Conservation (phyloP, 805 yeast genomes). For the Hanseniaspora singularis region DNA sequence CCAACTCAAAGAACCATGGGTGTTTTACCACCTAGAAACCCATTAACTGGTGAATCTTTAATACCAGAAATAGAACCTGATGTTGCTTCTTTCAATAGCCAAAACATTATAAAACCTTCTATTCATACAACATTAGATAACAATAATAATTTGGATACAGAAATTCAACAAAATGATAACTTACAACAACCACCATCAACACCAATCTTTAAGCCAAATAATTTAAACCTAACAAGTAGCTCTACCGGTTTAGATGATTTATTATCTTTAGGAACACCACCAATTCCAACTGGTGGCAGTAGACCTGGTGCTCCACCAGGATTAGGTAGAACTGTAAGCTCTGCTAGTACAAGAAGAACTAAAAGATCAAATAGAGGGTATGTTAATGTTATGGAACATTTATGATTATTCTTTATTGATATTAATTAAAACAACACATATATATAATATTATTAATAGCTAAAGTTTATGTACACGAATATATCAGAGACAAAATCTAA, state of each 20-base stretch:
- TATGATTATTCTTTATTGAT: constrained; percentile 1
- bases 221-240: constrained; percentile 25
- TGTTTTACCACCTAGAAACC: constrained; percentile 28
- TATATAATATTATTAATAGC: no score
- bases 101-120: no score
- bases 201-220: no score
- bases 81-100: constrained; percentile 8
- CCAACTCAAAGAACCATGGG: constrained; percentile 27
- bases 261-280: constrained; percentile 26
- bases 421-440: neutral
- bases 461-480: neutral
- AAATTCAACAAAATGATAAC: no score
- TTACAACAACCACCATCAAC: no score
- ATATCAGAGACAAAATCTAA: neutral
- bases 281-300: constrained; percentile 16
- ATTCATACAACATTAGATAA: no score
- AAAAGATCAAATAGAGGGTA: constrained; percentile 46
- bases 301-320: constrained; percentile 20
- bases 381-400: constrained; percentile 49
- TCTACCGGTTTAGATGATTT: constrained; percentile 38
- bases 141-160: no score
- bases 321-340: neutral
- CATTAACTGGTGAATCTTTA: constrained; percentile 28
- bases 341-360: constrained; percentile 27
- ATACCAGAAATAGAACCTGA: constrained; percentile 16